phyloP scores from a whole-genome alignment of 768 basidiomycete species.

The Termitomyces sp. region DNA sequence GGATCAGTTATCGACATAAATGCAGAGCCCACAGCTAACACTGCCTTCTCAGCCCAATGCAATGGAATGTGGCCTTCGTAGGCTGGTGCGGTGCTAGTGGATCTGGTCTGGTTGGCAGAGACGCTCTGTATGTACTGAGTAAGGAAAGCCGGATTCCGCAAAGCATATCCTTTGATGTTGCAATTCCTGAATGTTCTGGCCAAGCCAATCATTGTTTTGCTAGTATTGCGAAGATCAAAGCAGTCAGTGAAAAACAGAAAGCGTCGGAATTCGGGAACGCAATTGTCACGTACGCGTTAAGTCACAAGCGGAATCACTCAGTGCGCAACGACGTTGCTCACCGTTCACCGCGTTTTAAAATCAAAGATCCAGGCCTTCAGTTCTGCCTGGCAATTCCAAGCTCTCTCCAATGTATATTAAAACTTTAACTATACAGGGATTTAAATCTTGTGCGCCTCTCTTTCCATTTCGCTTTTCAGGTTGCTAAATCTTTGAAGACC shows the following conservation, averaged over 20 bases:
- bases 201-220: conserved; percentile 1
- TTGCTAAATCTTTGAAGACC: conserved; percentile 39
- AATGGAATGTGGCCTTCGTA: conserved; percentile 83
- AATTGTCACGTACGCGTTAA: conserved; percentile 11
- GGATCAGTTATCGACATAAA: conserved; percentile 79
- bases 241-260: neutral
- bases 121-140: neutral
- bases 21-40: conserved; percentile 83
- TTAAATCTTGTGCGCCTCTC: conserved; percentile 88
- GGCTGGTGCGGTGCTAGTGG: conserved; percentile 34
- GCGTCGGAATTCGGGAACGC: neutral
- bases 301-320: conserved; percentile 6
- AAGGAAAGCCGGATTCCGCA: neutral
- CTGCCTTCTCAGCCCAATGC: conserved; percentile 73
- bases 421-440: conserved; percentile 87
- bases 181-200: neutral
- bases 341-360: neutral
- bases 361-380: neutral
- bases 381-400: neutral
- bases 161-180: neutral
- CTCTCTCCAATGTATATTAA: conserved; percentile 70
- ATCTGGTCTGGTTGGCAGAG: conserved; percentile 6
- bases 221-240: neutral
- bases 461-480: neutral
- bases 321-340: neutral